Percentiles rank a stretch among this genome's conserved stretches.
These are phyloP conservation scores for Nigrograna mackinnonii DNA, from an alignment of 2,329 filamentous ascomycete species.

Conservation along the genomic window DNA sequence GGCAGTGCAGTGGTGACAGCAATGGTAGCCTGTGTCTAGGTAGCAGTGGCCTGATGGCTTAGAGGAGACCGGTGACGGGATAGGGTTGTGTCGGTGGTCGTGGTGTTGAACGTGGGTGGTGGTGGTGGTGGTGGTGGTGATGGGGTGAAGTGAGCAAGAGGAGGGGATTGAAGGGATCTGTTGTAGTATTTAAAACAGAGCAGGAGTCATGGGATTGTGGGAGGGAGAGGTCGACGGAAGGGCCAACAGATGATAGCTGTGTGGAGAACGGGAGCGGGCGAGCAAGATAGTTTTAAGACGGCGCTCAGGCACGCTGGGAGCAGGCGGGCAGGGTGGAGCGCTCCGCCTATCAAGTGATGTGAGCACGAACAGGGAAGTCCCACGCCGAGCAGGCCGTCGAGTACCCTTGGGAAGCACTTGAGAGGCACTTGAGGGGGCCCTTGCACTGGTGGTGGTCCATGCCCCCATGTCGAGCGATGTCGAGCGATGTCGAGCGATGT, in stretches of 20 bases:
- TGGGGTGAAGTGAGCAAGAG: slow-evolving; percentile 1
- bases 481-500: no score
- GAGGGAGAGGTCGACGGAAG: slow-evolving; percentile 21
- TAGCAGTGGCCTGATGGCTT: no score
- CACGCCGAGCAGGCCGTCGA: not conserved
- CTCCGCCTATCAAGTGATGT: slow-evolving; percentile 11
- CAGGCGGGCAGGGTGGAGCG: not conserved
- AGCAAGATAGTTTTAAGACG: slow-evolving; percentile 27
- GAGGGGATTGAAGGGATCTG: slow-evolving; percentile 10
- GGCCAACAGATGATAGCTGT: slow-evolving; percentile 9
- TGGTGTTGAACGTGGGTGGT: no score
- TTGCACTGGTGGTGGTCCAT: no score
- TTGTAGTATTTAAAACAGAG: slow-evolving; percentile 1
- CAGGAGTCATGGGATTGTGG: slow-evolving; percentile 10
- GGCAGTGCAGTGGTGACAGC: slow-evolving; percentile 2
- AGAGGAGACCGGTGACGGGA: no score
- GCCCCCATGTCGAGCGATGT: no score
- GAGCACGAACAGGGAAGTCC: slow-evolving; percentile 4
- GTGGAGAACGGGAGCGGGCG: slow-evolving; percentile 30
- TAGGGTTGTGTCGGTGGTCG: no score
- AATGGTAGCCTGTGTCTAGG: no score
- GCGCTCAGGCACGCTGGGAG: slow-evolving; percentile 24
- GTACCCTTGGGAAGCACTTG: not conserved
- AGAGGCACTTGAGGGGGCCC: no score
- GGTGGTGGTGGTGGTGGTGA: slow-evolving; percentile 1